Conservation (phyloP, 345 rosid species). For the Linum trigynum region DNA sequence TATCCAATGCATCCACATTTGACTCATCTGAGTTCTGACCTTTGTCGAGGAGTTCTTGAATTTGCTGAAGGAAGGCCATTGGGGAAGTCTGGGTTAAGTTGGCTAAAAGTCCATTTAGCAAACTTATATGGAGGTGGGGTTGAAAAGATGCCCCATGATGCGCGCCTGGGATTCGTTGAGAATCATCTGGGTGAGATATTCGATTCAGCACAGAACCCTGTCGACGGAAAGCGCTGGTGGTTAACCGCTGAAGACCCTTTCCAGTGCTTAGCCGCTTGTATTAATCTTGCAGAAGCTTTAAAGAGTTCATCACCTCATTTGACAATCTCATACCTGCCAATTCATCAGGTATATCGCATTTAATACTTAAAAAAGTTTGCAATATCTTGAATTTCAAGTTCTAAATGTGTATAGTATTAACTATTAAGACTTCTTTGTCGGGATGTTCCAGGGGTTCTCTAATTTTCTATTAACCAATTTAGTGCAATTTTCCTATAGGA, state of each 20-base stretch:
- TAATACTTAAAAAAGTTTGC: background rate
- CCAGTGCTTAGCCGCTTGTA: constrained; percentile 94
- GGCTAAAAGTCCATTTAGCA: constrained; percentile 94
- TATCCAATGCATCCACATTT: constrained; percentile 98
- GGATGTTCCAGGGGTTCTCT: too few relatives aligned
- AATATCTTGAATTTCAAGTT: background rate
- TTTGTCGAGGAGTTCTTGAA: constrained; percentile 93
- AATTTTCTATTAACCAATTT: too few relatives aligned
- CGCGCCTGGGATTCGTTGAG: constrained; percentile 73
- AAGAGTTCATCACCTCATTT: constrained; percentile 66
- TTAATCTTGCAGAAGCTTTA: constrained; percentile 75
- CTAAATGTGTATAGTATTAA: background rate
- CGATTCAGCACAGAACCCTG: constrained; percentile 88
- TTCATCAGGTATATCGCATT: constrained; percentile 68
- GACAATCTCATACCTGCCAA: constrained; percentile 69
- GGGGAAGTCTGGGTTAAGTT: constrained; percentile 74
- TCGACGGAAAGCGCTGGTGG: constrained; percentile 89
- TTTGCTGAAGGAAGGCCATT: constrained; percentile 86
- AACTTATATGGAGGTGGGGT: constrained; percentile 83
- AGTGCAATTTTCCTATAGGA: too few relatives aligned
- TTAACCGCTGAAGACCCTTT: constrained; percentile 95
- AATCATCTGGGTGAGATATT: constrained; percentile 69
- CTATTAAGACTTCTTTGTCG: background rate
- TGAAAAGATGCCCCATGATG: constrained; percentile 86
- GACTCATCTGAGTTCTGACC: constrained; percentile 89